Evolutionary conservation across 257 asterid genomes (phyloP), one percentile per base, ranked within the genome.

Genomic region (Fraxinus americana): DNA sequence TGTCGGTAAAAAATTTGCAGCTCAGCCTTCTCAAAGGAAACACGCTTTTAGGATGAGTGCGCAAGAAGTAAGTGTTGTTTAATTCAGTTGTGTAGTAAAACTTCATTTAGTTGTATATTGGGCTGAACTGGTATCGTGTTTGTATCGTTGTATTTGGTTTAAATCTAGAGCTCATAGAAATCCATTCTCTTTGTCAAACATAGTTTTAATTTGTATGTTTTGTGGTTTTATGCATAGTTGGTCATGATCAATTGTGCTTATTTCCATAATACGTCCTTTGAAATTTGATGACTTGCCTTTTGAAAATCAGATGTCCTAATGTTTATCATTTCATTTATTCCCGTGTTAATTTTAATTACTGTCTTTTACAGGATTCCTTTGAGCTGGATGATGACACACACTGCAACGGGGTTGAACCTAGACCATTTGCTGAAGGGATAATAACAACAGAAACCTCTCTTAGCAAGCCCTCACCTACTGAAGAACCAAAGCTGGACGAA

Each of bases 41-140:
- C 88, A 83, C 45, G 89, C 89, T 78, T 91, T 93, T 82, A 86
- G 85, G 89, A 92, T 93, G 91, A 89, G 87, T 77, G 91, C 91
- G 4, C 85, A 81, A 74, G 98, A 94, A 97, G 98, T 92, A 78
- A 57, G 7, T 43, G 52, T 43, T 43, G 77, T 67, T 80, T 65
- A 67, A 32, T 34, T 57, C 75, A 48, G n/a, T 48, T 48, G 1
- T 48, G 59, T 5, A 57, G 12, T 59, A 27, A 30, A 52, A 50
- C 27, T 57, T n/a, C 66, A 27, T 2, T 52, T 1, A 71, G 27
- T 57, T 69, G 4, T 77, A n/a, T 17, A 43, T 25, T 36, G 17
- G 80, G 57, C 52, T 38, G 29, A 59, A 71, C 17, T 77, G 70
- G 30, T 21, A 21, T 72, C n/a, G 39, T 54, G 52, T 75, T 48